These are phyloP conservation scores for Citrus trifoliata DNA, from an alignment of 345 rosid species.

Conservation along the genomic window DNA sequence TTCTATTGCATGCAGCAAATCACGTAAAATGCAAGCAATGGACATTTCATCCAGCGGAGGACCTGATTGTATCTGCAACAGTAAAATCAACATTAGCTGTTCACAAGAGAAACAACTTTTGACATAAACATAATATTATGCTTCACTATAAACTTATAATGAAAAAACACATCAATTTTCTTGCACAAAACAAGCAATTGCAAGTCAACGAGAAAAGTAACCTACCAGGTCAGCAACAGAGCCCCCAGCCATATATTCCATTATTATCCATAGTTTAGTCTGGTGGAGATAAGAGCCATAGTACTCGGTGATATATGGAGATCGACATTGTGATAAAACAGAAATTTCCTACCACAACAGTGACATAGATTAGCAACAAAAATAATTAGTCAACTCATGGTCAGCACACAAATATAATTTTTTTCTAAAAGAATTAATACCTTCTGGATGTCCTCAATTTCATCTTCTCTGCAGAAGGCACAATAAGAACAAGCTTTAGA, in stretches of 20 bases:
- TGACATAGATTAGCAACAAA: slow-evolving; percentile 23
- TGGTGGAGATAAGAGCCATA: slow-evolving; percentile 97
- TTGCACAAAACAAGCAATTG: slow-evolving; percentile 10
- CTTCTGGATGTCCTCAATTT: slow-evolving; percentile 99
- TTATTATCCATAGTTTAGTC: slow-evolving; percentile 98
- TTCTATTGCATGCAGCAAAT: slow-evolving; percentile 95
- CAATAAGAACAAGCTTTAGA: slow-evolving; percentile 25
- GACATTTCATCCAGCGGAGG: slow-evolving; percentile 91
- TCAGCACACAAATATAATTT: slow-evolving; percentile 3
- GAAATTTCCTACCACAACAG: slow-evolving; percentile 75
- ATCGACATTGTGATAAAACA: slow-evolving; percentile 94
- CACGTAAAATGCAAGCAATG: slow-evolving; percentile 87
- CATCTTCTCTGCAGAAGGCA: slow-evolving; percentile 78
- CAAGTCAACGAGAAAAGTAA: slow-evolving; percentile 29
- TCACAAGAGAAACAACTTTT: neutral
- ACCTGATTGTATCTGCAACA: slow-evolving; percentile 87
- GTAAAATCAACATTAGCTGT: slow-evolving; percentile 22
- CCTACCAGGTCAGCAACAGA: slow-evolving; percentile 99
- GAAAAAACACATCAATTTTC: neutral
- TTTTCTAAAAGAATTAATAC: slow-evolving; percentile 35
- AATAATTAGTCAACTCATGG: slow-evolving; percentile 5
- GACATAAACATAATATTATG: neutral
- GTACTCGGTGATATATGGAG: slow-evolving; percentile 90
- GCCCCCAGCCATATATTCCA: slow-evolving; percentile 99
- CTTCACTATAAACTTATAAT: neutral